A percentile compares a stretch with the other conserved stretches of the same genome.
These are phyloP conservation scores for Coemansia sp. DNA, from an alignment of 192 early-diverging fungal species.

Conservation along the genomic window DNA sequence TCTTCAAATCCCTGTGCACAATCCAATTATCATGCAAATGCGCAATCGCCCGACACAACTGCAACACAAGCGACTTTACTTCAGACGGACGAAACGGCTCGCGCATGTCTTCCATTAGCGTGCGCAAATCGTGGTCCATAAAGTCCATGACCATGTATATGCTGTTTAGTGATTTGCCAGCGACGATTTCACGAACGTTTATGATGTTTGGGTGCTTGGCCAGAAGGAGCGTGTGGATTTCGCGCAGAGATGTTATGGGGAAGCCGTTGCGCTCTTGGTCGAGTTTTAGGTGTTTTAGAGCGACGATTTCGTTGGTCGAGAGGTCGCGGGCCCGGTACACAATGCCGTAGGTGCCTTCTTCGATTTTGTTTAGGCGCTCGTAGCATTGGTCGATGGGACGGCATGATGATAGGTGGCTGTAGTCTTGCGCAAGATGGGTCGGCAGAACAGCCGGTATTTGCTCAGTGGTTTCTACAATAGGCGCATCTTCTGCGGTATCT, in stretches of 20 bases:
- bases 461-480: background rate
- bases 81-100: conserved; percentile 82
- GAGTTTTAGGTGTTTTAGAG: conserved; percentile 75
- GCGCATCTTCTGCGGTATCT: background rate
- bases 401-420: conserved; percentile 24
- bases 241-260: conserved; percentile 75
- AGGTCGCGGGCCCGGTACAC: conserved; percentile 90
- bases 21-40: conserved; percentile 88
- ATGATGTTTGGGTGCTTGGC: conserved; percentile 85
- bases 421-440: conserved; percentile 19
- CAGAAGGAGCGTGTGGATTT: conserved; percentile 71
- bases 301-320: conserved; percentile 75
- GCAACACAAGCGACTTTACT: conserved; percentile 74
- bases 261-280: conserved; percentile 79
- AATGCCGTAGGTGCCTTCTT: conserved; percentile 95
- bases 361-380: conserved; percentile 93
- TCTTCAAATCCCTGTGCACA: conserved; percentile 90
- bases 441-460: conserved; percentile 7
- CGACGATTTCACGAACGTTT: conserved; percentile 76
- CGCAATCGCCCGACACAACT: conserved; percentile 74
- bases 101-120: conserved; percentile 83
- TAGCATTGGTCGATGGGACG: conserved; percentile 59
- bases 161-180: conserved; percentile 59
- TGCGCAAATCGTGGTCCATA: conserved; percentile 91
- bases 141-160: conserved; percentile 99